Evolutionary conservation across 805 yeast genomes (phyloP), one percentile per base, ranked within the genome.

Genomic region (Pichia deserticola): DNA sequence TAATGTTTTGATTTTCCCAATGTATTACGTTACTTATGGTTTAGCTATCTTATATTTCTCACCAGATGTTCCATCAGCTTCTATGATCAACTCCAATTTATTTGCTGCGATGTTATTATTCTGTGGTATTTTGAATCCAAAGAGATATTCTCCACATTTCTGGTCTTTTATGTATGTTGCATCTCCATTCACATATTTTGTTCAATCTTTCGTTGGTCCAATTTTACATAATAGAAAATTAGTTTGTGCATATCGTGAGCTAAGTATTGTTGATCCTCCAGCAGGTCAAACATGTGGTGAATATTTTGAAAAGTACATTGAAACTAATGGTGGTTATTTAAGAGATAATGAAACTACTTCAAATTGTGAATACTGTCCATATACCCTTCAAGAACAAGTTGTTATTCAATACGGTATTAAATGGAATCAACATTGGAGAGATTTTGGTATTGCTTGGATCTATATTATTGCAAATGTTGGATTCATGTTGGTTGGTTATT

Each of bases 171-270:
- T 88, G 89, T 82, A 84, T 76, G 77, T 84, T 56, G 74, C 73
- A 27, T 82, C 87, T 27, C 95, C 86, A 13, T 76, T 76, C 66
- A 84, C 92, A 1, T 87, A 88, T 61, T 78, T 84, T 61, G 70
- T 87, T 51, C 81, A 79, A 53, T 58, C 57, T 38, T 71, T 78
- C 46, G 71, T 84, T 54, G 69, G 81, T 42, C 72, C 68, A 35
- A 66, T 63, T 32, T 71, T 75, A 47, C 82, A 82, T 54, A 74
- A 73, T 40, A 71, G 77, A 55, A 62, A 66, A 35, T 81, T 86
- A 11, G 58, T 51, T 9, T 84, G 90, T 62, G 54, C 66, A 10
- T 54, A 53, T 1, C 54, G 57, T 9, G 92, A 85, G 59, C 68
- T 76, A 59, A 72, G 76, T 33, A 65, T 67, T 45, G 65, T 80